Percentiles rank a stretch among this genome's conserved stretches.
Evolutionary conservation across 257 asterid genomes (phyloP).

Genomic region (Cordia subcordata): DNA sequence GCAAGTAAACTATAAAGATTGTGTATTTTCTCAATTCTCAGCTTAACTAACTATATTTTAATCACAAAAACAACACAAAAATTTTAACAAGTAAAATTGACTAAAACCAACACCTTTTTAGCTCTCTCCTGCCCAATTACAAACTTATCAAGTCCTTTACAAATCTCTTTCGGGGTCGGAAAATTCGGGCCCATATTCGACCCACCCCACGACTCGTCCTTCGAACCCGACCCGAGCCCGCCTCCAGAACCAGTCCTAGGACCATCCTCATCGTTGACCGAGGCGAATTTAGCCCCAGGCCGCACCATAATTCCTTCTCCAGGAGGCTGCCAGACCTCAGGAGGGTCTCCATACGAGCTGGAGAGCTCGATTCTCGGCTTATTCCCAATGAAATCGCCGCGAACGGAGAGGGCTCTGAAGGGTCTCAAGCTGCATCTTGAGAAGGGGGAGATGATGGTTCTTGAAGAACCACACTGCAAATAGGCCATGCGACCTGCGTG

Average conservation of each 20-base stretch:
- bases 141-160: conserved; percentile 91
- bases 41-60: too few species aligned
- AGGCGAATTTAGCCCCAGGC: conserved; percentile 57
- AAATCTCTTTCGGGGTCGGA: conserved; percentile 94
- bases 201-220: conserved; percentile 87
- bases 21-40: too few species aligned
- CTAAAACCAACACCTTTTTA: conserved; percentile 86
- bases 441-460: conserved; percentile 24
- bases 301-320: conserved; percentile 69
- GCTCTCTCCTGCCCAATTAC: conserved; percentile 98
- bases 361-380: conserved; percentile 27
- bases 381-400: conserved; percentile 6
- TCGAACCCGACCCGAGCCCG: conserved; percentile 55
- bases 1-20: too few species aligned
- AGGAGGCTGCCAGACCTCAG: conserved; percentile 98
- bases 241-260: conserved; percentile 49
- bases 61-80: neutral
- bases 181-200: conserved; percentile 70
- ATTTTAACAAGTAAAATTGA: neutral
- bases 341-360: conserved; percentile 84
- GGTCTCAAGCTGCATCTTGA: conserved; percentile 28
- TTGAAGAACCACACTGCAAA: conserved; percentile 37
- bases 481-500: conserved; percentile 54
- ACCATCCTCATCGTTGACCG: conserved; percentile 24
- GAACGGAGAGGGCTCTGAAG: conserved; percentile 49